Evolutionary conservation across 2,329 filamentous ascomycete genomes (phyloP).

Genomic region (Cercospora sojina): DNA sequence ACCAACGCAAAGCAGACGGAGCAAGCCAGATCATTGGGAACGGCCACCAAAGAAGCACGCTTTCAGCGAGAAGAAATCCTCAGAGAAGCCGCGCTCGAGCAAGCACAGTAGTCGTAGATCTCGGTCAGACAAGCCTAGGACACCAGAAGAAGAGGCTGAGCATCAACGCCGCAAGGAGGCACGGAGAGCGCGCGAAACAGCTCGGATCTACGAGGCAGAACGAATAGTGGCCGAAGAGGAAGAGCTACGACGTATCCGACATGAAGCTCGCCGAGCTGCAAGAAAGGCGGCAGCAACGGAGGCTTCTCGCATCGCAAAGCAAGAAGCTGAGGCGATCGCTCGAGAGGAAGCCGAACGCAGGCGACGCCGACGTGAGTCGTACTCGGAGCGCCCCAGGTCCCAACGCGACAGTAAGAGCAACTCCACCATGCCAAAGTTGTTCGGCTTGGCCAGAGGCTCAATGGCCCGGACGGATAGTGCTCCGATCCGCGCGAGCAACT

Average conservation of each 20-base stretch:
- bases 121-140: conserved; percentile 21
- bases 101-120: conserved; percentile 25
- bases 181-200: conserved; percentile 26
- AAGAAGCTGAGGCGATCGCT: conserved; percentile 26
- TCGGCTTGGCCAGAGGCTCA: conserved; percentile 11
- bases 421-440: conserved; percentile 10
- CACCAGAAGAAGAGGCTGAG: conserved; percentile 27
- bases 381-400: conserved; percentile 9
- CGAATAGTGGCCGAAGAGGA: conserved; percentile 28
- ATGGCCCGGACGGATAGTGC: conserved; percentile 13
- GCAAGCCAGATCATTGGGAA: conserved; percentile 31
- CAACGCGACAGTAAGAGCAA: conserved; percentile 21
- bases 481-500: conserved; percentile 14
- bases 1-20: conserved; percentile 27
- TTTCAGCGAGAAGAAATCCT: conserved; percentile 21
- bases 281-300: conserved; percentile 32
- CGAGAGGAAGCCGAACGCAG: conserved; percentile 26
- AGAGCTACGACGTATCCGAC: conserved; percentile 28
- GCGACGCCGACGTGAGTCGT: conserved; percentile 19
- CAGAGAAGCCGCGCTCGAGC: conserved; percentile 23
- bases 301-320: conserved; percentile 21
- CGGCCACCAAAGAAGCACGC: conserved; percentile 22
- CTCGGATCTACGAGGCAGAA: conserved; percentile 28
- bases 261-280: conserved; percentile 30
- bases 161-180: conserved; percentile 23